Evolutionary conservation across 2,329 filamentous ascomycete genomes (phyloP), one percentile per base, ranked within the genome.

Genomic region (Alternaria incomplexa): DNA sequence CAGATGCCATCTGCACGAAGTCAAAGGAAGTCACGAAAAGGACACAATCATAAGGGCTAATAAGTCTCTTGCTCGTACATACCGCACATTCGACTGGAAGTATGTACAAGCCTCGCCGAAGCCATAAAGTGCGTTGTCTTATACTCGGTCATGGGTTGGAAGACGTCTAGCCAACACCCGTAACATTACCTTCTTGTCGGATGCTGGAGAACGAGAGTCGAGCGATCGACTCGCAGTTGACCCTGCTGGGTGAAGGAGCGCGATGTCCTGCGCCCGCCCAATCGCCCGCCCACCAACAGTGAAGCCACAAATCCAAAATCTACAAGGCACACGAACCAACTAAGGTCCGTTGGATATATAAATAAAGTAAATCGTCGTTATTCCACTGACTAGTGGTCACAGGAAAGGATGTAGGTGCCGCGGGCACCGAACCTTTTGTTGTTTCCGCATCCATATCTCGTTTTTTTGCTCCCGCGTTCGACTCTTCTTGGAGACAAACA

Each of bases 381-480:
- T 50, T 25, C 6, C 43, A 25, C 53, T 56, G 46, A 56, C 44
- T 52, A 17, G 22, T 57, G 28, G 44, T 9, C 17, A 25, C 8
- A 57, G 54, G 28, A 36, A 36, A 36, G 32, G 32, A 36, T 36
- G 32, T 36, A 36, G 32, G 32, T 36, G 32, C 32, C 32, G 32
- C 32, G 32, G 32, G 32, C 32, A 36, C 32, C 32, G 32, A 36
- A 36, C 32, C 32, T 36, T 36, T 36, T 36, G 32, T 3, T 36
- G 32, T 0, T 36, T 36, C 15, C 32, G 32, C 0, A 36, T 9
- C 0, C 32, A 36, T n/a, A 36, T 36, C 32, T 36, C 4, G 15
- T 36, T 36, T 44, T 60, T 32, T 43, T 56, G 26, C 56, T 9
- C 26, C 40, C 36, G 48, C 28, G 32, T 61, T 61, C 52, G 44